Evolutionary conservation across 495 filamentous ascomycete species (phyloP), one percentile per base, ranked within the genome.

Genomic region (Podospora pseudoanserina): DNA sequence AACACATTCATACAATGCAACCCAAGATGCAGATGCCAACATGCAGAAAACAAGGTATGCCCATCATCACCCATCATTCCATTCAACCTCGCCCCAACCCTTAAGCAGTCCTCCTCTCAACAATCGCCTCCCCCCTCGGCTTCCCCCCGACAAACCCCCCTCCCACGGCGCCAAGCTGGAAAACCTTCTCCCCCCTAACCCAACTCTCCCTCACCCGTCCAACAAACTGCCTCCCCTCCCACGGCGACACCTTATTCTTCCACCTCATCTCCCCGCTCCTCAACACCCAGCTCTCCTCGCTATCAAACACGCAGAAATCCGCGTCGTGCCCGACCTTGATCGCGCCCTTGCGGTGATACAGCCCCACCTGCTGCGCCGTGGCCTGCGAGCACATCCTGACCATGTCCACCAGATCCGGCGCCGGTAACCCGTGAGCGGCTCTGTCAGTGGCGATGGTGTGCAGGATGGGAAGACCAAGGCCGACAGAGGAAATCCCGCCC

Each of bases 401-500:
- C 6, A 97, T 86, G 72, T 97, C 91, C 69, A 91, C 83, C 39
- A 96, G 76, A 72, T 39, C 79, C 68, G 72, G 85, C 57, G 67
- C 79, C 61, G 67, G 68, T 78, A 72, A 74, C 75, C 74, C 81
- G 67, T 71, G 79, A 64, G 76, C 84, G 72, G 66, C 83, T 76
- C 90, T 87, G 69, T 86, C 83, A 63, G 74, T 71, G 23, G 90
- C 86, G 66, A 92, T 88, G 0, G 94, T 96, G 90, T 92, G 92
- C 5, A 99, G 86, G 70, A 99, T 96, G 9, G 90, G 90, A 4
- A 99, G 85, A 1, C 95, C 95, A 18, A 99, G 84, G 2, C 95
- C 95, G 63, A 99, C 95, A 26, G 91, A 94, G 18, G 91, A 94
- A 75, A 99, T 95, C 58, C 95, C 95, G 57, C 95, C 95, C 95